phyloP scores from a whole-genome alignment of 2,329 filamentous ascomycete species.

The Alternaria arborescens region DNA sequence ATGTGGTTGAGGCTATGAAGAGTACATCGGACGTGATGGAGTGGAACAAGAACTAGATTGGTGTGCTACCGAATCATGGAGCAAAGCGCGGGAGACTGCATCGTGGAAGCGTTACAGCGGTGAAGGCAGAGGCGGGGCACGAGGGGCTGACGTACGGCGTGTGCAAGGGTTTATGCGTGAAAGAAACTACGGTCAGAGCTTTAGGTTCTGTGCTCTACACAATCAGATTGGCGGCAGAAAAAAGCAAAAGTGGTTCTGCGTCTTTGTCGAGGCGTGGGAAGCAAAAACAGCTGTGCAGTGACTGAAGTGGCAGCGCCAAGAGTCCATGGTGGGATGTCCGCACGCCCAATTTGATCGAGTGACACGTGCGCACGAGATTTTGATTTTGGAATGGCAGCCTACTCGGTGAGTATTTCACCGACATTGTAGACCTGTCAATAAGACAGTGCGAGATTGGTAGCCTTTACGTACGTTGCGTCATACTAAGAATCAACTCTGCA shows the following conservation, averaged over 20 bases:
- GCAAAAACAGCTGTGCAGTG: conserved; percentile 25
- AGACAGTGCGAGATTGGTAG: not conserved
- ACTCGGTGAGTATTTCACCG: not conserved
- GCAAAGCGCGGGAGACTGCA: conserved; percentile 41
- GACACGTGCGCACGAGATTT: conserved; percentile 30
- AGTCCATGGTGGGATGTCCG: conserved; percentile 25
- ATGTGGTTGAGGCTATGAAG: conserved; percentile 25
- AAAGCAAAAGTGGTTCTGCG: conserved; percentile 7
- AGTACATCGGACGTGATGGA: conserved; percentile 30
- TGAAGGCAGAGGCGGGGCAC: conserved; percentile 45
- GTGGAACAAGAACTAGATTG: conserved; percentile 20
- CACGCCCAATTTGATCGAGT: conserved; percentile 26
- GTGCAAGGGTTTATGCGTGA: conserved; percentile 23
- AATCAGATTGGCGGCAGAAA: not conserved
- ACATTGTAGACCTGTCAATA: not conserved
- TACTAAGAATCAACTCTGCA: not conserved
- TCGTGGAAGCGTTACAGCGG: conserved; percentile 47
- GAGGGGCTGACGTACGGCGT: conserved; percentile 34
- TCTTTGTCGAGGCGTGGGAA: conserved; percentile 28
- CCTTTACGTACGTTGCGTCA: not conserved
- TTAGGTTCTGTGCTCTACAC: not conserved
- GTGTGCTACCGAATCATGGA: conserved; percentile 49
- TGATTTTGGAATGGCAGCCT: not conserved
- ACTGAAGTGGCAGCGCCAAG: conserved; percentile 29
- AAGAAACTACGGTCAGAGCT: conserved; percentile 8